These are phyloP conservation scores for Debaryomyces sp. DNA, from an alignment of 1,139 yeast genomes.

Conservation along the genomic window DNA sequence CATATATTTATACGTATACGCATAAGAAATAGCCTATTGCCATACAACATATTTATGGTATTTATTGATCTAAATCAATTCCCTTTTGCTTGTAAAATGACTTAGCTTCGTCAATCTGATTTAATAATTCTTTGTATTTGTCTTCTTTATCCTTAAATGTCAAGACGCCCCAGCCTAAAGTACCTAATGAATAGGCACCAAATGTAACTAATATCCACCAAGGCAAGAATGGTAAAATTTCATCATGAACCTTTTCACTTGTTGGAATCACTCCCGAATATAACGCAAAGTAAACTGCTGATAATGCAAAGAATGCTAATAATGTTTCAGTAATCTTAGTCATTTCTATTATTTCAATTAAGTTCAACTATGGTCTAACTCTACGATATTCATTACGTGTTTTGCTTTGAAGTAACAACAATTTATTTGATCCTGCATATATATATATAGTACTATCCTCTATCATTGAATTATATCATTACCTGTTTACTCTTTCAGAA, in stretches of 20 bases:
- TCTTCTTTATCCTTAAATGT: constrained; percentile 76
- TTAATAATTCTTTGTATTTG: constrained; percentile 64
- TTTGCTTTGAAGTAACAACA: background rate
- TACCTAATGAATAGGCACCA: constrained; percentile 72
- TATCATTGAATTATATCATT: background rate
- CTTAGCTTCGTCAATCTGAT: constrained; percentile 70
- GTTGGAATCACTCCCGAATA: constrained; percentile 58
- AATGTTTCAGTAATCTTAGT: constrained; percentile 71
- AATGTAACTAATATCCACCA: constrained; percentile 73
- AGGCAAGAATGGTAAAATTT: constrained; percentile 67
- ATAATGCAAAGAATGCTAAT: constrained; percentile 46
- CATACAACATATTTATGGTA: background rate
- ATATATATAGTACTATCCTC: background rate
- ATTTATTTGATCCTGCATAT: background rate
- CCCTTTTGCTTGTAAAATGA: constrained; percentile 59
- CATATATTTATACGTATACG: constrained; percentile 11
- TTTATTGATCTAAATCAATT: constrained; percentile 47
- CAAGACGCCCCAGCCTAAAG: constrained; percentile 70
- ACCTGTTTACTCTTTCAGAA: constrained; percentile 3
- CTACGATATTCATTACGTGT: constrained; percentile 1
- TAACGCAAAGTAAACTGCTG: constrained; percentile 59
- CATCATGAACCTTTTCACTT: constrained; percentile 49
- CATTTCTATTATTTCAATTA: constrained; percentile 35
- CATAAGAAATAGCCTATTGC: background rate
- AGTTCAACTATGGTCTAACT: background rate